Conservation (phyloP, 305 asterid species). For the Stenogyne calaminthoides region DNA sequence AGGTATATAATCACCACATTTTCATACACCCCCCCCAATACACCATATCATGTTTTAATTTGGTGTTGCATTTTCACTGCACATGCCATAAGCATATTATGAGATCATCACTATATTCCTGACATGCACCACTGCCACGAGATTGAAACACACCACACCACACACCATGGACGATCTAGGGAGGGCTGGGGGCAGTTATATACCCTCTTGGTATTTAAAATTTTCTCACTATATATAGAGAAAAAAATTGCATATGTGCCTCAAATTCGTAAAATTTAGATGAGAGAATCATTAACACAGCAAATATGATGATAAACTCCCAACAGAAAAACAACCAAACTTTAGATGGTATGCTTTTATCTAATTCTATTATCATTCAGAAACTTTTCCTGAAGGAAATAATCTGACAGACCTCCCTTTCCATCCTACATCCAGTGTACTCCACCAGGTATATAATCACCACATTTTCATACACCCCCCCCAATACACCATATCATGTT, state of each 20-base stretch:
- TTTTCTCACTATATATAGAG: too few relatives aligned
- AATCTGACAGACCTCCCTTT: neutral
- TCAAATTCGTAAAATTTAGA: too few relatives aligned
- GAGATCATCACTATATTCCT: too few relatives aligned
- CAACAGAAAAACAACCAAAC: neutral
- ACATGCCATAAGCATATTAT: too few relatives aligned
- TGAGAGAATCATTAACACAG: neutral
- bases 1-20: neutral
- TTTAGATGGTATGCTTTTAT: neutral
- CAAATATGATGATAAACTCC: neutral
- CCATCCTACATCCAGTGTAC: neutral
- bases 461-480: neutral
- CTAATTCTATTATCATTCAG: neutral
- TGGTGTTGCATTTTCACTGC: too few relatives aligned
- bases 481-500: neutral
- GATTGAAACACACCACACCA: too few relatives aligned
- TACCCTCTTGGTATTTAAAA: too few relatives aligned
- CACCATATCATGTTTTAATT: too few relatives aligned
- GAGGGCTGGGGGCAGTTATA: too few relatives aligned
- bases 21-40: neutral
- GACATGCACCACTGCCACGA: too few relatives aligned
- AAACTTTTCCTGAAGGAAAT: neutral
- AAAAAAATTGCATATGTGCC: too few relatives aligned
- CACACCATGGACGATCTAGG: too few relatives aligned
- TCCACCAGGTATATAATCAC: neutral